Base-by-base conservation (phyloP, 768 basidiomycete genomes). In the Symmetrospora coprosmae region DNA sequence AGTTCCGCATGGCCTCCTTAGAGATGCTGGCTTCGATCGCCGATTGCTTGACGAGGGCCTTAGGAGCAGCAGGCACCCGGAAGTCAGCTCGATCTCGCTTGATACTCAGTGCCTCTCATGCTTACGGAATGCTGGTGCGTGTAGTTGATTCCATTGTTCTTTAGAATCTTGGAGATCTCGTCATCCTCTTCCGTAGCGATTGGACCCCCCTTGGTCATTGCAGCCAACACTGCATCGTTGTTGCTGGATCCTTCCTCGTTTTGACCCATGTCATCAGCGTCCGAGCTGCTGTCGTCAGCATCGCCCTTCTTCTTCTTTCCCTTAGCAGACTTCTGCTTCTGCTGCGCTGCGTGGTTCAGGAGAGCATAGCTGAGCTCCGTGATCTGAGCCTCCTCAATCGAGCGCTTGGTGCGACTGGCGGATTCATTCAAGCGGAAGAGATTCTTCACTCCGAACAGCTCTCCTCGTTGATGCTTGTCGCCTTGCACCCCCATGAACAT, bases 391-490 rank as follows among this genome's bases (percentile, higher is more conserved):
- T 58, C 39, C 21, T 58, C 55, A 13, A 58, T 58, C 3, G 55
- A 58, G 5, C 19, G 25, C 39, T 46, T 43, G 3, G 55, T 46
- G 3, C 55, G 39, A 33, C 37, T 58, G n/a, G n/a, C 35, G 13
- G 5, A 27, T 8, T 31, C 31, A 11, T 30, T 33, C 17, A 45
- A 58, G 5, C 55, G 55, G 55, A 58, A 58, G 28, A 58, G 55
- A 23, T 58, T 58, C 46, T 58, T 58, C 55, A 60, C 59, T 51
- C 59, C 59, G 28, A 60, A 60, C 19, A 60, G 33, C 35, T 60
- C 59, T 6, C 59, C 59, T 28, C 39, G 31, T 13, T 51, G 4
- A 19, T 49, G 23, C 35, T 38, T 51, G 31, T 60, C 59, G 27
- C 31, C 59, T 28, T 60, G 50, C 6, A 50, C 50, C 25, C 59